Evolutionary conservation across 345 rosid species (phyloP).

Genomic region (Dimocarpus longan): DNA sequence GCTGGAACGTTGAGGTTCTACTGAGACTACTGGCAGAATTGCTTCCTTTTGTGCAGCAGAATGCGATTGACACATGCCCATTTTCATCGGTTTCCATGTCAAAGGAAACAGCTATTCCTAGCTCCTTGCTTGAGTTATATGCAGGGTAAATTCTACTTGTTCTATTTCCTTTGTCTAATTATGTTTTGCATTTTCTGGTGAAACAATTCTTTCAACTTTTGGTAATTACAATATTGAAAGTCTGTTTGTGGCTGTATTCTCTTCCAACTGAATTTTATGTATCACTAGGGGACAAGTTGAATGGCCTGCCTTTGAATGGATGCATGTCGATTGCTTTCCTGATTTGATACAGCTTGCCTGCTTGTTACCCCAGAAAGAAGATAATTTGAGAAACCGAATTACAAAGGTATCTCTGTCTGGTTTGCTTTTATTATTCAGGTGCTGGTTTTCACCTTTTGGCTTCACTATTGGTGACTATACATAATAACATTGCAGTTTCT

Average conservation of each 20-base stretch:
- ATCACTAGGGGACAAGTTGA: constrained; percentile 65
- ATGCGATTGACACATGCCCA: constrained; percentile 82
- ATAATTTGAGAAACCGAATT: constrained; percentile 74
- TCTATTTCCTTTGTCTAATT: not conserved
- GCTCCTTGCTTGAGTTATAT: constrained; percentile 64
- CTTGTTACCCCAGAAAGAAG: constrained; percentile 89
- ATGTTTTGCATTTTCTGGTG: constrained; percentile 9
- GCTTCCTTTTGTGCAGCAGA: constrained; percentile 71
- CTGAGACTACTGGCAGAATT: constrained; percentile 78
- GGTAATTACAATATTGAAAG: constrained; percentile 4
- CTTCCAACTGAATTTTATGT: constrained; percentile 28
- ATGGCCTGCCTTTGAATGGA: constrained; percentile 96
- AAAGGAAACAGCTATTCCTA: constrained; percentile 50
- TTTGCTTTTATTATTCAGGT: constrained; percentile 15
- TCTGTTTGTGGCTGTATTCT: constrained; percentile 15
- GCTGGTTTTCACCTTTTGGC: constrained; percentile 3
- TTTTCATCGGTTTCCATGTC: constrained; percentile 57
- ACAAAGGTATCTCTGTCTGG: constrained; percentile 60
- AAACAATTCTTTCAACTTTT: not conserved
- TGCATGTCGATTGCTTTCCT: constrained; percentile 89
- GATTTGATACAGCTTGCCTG: constrained; percentile 74
- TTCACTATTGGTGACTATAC: constrained; percentile 25
- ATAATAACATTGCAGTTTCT: constrained; percentile 64
- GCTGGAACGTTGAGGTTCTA: constrained; percentile 89
- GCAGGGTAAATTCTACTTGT: constrained; percentile 52